phyloP scores from a whole-genome alignment of 192 early-diverging fungal species.

The Coemansia sp. region DNA sequence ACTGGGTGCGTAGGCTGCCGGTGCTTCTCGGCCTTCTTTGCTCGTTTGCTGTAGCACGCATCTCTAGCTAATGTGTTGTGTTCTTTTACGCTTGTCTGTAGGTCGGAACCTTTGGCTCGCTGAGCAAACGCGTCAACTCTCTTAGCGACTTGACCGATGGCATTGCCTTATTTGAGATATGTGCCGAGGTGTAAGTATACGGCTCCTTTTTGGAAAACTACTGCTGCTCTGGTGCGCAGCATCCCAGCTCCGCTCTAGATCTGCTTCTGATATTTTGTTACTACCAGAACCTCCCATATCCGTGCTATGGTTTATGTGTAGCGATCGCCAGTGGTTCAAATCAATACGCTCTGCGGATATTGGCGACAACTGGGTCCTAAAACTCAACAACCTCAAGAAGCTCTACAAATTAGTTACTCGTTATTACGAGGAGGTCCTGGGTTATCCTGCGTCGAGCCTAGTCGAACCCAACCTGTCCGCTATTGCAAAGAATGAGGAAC shows the following conservation, averaged over 20 bases:
- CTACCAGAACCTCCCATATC: background rate
- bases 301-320: constrained; percentile 26
- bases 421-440: constrained; percentile 89
- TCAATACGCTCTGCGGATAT: constrained; percentile 64
- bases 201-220: background rate
- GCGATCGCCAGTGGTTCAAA: constrained; percentile 93
- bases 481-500: constrained; percentile 81
- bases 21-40: background rate
- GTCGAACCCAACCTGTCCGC: constrained; percentile 73
- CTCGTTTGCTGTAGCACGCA: background rate
- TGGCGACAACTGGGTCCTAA: constrained; percentile 93
- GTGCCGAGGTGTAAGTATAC: constrained; percentile 74
- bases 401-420: constrained; percentile 78
- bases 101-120: constrained; percentile 43
- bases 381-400: constrained; percentile 90
- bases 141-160: constrained; percentile 75
- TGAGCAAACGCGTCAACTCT: constrained; percentile 39
- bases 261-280: background rate
- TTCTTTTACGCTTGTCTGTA: constrained; percentile 9
- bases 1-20: constrained; percentile 36
- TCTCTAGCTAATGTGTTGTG: constrained; percentile 9
- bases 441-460: constrained; percentile 60
- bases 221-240: background rate
- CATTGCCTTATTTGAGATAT: constrained; percentile 76
- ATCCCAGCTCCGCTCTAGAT: background rate